Evolutionary conservation across 1,284 basidiomycete species (phyloP).

Genomic region (Heterobasidion occidentale): DNA sequence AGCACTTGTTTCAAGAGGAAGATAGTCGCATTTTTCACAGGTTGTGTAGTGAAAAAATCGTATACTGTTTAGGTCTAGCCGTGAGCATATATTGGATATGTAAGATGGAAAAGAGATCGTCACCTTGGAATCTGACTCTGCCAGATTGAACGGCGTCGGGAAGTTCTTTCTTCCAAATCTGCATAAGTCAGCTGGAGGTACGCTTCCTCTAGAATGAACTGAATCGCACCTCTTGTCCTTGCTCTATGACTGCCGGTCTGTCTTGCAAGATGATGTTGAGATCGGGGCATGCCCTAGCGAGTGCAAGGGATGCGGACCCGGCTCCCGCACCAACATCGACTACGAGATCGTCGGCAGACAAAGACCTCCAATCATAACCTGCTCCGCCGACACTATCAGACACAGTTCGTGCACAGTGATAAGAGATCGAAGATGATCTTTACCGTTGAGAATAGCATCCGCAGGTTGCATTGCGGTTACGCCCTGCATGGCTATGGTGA

Average conservation of each 20-base stretch:
- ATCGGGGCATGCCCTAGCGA: background rate
- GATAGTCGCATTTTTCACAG: conserved; percentile 14
- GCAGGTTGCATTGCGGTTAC: background rate
- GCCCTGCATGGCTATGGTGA: background rate
- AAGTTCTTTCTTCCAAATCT: background rate
- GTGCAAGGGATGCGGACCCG: background rate
- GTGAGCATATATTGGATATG: background rate
- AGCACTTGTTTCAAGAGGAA: conserved; percentile 17
- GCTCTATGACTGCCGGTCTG: background rate
- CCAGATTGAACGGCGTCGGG: background rate
- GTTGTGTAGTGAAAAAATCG: conserved; percentile 19
- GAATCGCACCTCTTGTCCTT: background rate
- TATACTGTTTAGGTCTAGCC: conserved; percentile 11
- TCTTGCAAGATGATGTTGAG: background rate
- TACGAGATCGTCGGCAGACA: background rate
- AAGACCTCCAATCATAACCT: background rate
- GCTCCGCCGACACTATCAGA: background rate
- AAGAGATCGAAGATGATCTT: background rate
- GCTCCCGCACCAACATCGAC: background rate
- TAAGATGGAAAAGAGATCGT: background rate
- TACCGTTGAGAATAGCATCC: background rate
- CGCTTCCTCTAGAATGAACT: too few relatives aligned
- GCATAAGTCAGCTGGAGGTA: background rate
- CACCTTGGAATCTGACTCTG: background rate
- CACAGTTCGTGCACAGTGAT: background rate